Percentiles rank a stretch among this genome's conserved stretches.
Conservation (phyloP, 164 flowering plant genomes). For the Taxillus chinensis region DNA sequence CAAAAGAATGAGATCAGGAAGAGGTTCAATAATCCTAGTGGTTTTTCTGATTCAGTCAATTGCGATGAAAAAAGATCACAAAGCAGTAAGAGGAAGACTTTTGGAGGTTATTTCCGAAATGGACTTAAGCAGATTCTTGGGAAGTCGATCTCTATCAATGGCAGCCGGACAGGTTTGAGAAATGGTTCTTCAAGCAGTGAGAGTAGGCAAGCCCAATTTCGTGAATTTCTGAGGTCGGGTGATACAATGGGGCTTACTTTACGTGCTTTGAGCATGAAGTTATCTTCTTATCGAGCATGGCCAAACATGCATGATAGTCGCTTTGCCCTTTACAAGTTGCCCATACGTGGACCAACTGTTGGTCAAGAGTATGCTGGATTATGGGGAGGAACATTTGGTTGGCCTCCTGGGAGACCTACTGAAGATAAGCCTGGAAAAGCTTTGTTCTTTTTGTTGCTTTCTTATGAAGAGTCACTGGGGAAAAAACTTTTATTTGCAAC, state of each 20-base stretch:
- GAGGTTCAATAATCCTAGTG: conserved; percentile 27
- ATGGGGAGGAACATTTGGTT: conserved; percentile 94
- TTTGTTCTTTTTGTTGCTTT: conserved; percentile 71
- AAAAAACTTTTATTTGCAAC: conserved; percentile 64
- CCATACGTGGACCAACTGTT: conserved; percentile 30
- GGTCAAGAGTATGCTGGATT: conserved; percentile 71
- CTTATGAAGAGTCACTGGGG: conserved; percentile 69
- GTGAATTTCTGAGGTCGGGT: conserved; percentile 57
- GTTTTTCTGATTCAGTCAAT: conserved; percentile 14
- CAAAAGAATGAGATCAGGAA: conserved; percentile 38
- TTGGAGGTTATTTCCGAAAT: conserved; percentile 42
- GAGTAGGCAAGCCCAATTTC: conserved; percentile 54
- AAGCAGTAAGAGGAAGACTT: conserved; percentile 30
- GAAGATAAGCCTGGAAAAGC: conserved; percentile 92
- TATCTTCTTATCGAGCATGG: conserved; percentile 80
- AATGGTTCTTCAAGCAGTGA: conserved; percentile 41
- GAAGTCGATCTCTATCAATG: conserved; percentile 32
- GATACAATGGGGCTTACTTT: conserved; percentile 55
- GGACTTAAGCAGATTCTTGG: conserved; percentile 54
- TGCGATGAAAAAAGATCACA: conserved; percentile 26
- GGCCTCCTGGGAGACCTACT: conserved; percentile 78
- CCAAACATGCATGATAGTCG: conserved; percentile 82
- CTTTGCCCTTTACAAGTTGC: conserved; percentile 85
- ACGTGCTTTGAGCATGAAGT: conserved; percentile 44
- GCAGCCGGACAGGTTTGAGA: conserved; percentile 16